These are phyloP conservation scores for Citrus sp. DNA, from an alignment of 345 rosid species.

Conservation along the genomic window DNA sequence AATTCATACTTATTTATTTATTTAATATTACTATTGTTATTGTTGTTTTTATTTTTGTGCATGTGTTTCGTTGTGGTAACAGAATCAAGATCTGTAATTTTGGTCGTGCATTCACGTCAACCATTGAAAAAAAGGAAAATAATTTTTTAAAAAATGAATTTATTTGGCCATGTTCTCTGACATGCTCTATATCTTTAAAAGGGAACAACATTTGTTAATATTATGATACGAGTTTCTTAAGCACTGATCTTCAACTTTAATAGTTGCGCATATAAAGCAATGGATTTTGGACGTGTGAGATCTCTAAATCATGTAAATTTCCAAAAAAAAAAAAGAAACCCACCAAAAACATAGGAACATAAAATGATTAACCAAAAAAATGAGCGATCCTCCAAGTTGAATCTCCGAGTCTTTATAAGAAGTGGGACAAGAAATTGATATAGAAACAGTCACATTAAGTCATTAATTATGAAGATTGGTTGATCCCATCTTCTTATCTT, in stretches of 20 bases:
- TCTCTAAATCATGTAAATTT: background rate
- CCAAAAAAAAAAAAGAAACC: background rate
- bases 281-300: background rate
- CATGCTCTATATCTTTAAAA: background rate
- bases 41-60: background rate
- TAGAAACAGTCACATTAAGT: background rate
- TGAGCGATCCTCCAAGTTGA: background rate
- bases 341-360: background rate
- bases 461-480: conserved; percentile 1
- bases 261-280: background rate
- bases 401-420: background rate
- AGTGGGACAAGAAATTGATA: conserved; percentile 1
- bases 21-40: no score
- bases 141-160: background rate
- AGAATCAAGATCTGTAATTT: background rate
- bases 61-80: background rate
- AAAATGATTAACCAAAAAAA: background rate
- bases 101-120: background rate
- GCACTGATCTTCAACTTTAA: background rate
- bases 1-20: background rate
- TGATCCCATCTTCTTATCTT: conserved; percentile 7
- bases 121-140: background rate
- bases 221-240: background rate
- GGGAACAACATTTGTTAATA: background rate
- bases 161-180: conserved; percentile 8